A percentile compares a stretch with the other conserved stretches of the same genome.
These are phyloP conservation scores for Hanseniaspora taiwanica DNA, from an alignment of 805 yeast genomes.

Conservation along the genomic window DNA sequence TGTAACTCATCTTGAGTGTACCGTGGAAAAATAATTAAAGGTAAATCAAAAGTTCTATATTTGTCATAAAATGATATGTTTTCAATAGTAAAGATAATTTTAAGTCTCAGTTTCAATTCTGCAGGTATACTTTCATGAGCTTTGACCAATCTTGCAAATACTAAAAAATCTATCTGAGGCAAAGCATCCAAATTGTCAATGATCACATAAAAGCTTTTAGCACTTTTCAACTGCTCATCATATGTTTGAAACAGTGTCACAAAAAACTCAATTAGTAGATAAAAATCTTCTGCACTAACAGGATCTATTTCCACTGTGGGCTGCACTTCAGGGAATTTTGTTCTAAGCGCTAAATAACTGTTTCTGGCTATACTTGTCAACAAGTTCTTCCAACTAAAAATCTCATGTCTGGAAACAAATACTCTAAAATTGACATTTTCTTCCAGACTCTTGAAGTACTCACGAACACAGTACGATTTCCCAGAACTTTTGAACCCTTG, in stretches of 20 bases:
- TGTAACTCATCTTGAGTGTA: slow-evolving; percentile 15
- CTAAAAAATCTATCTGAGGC: slow-evolving; percentile 20
- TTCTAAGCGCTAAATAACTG: slow-evolving; percentile 11
- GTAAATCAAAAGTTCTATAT: slow-evolving; percentile 17
- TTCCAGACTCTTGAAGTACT: slow-evolving; percentile 8
- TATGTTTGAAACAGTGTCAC: slow-evolving; percentile 6
- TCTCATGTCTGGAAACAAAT: slow-evolving; percentile 17
- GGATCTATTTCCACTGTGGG: slow-evolving; percentile 10
- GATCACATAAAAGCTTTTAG: slow-evolving; percentile 11
- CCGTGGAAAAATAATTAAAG: slow-evolving; percentile 19
- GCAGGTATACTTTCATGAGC: slow-evolving; percentile 15
- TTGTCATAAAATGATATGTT: slow-evolving; percentile 14
- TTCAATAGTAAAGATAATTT: slow-evolving; percentile 15
- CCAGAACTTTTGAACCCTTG: slow-evolving; percentile 22
- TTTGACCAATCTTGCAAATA: slow-evolving; percentile 16
- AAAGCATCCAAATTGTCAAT: slow-evolving; percentile 22
- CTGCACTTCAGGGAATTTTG: slow-evolving; percentile 5
- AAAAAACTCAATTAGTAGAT: slow-evolving; percentile 15
- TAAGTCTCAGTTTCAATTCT: slow-evolving; percentile 13
- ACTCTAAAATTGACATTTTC: slow-evolving; percentile 9
- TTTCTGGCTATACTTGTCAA: slow-evolving; percentile 18
- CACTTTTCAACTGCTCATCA: not conserved
- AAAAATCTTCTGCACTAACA: slow-evolving; percentile 19
- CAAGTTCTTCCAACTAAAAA: slow-evolving; percentile 22
- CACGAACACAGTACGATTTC: slow-evolving; percentile 15